Conservation (phyloP, 1,284 basidiomycete genomes). For the Puccinia hordei region DNA sequence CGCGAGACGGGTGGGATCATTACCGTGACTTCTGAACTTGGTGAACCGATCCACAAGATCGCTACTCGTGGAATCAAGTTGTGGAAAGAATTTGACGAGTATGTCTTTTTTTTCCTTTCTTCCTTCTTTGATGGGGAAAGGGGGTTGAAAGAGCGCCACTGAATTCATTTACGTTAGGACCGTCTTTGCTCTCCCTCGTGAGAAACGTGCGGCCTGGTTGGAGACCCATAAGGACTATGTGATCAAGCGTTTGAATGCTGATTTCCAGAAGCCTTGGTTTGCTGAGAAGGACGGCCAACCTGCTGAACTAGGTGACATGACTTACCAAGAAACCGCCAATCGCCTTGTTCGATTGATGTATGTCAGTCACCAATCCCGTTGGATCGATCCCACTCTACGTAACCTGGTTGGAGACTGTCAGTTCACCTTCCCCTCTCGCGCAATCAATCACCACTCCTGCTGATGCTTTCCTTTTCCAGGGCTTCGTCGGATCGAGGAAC, state of each 20-base stretch:
- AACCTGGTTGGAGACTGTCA: slow-evolving; percentile 81
- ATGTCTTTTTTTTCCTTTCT: not conserved
- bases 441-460: not conserved
- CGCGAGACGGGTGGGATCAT: slow-evolving; percentile 94
- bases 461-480: not conserved
- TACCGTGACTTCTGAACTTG: slow-evolving; percentile 94
- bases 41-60: slow-evolving; percentile 98
- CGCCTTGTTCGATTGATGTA: slow-evolving; percentile 92
- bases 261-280: slow-evolving; percentile 84
- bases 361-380: slow-evolving; percentile 83
- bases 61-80: slow-evolving; percentile 93
- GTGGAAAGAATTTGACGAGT: slow-evolving; percentile 96
- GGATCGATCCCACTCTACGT: slow-evolving; percentile 90
- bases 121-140: no score
- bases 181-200: slow-evolving; percentile 90
- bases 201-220: slow-evolving; percentile 89
- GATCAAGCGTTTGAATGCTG: slow-evolving; percentile 86
- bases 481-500: slow-evolving; percentile 73
- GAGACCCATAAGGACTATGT: slow-evolving; percentile 82
- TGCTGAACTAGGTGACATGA: slow-evolving; percentile 90
- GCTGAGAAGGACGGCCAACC: slow-evolving; percentile 87
- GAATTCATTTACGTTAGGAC: slow-evolving; percentile 60
- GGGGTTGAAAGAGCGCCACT: no score
- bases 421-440: not conserved
- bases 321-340: slow-evolving; percentile 91